These are phyloP conservation scores for Apodospora peruviana DNA, from an alignment of 495 filamentous ascomycete genomes.

Conservation along the genomic window DNA sequence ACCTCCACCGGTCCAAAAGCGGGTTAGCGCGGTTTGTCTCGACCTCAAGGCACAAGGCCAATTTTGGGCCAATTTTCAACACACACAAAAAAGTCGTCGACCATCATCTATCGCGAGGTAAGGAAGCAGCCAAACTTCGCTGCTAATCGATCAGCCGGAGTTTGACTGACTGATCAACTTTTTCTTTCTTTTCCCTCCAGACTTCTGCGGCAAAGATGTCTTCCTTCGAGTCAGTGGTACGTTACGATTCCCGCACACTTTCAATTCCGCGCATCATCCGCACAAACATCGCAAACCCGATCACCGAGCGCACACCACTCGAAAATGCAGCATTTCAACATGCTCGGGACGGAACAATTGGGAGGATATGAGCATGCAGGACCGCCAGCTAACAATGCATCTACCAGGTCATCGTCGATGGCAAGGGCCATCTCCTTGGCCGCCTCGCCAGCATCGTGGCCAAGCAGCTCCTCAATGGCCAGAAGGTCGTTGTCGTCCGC, in stretches of 20 bases:
- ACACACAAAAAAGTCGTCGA: conserved; percentile 33
- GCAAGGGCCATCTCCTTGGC: conserved; percentile 99
- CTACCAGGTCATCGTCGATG: conserved; percentile 89
- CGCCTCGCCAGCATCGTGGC: conserved; percentile 97
- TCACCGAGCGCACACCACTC: no score
- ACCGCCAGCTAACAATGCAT: conserved; percentile 17
- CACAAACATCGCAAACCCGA: neutral
- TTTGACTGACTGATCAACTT: conserved; percentile 29
- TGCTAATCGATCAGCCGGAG: conserved; percentile 30
- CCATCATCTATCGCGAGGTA: conserved; percentile 33
- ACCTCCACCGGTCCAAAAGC: conserved; percentile 25
- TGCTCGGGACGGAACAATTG: neutral
- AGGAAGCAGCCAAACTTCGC: conserved; percentile 29
- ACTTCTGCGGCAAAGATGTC: conserved; percentile 74
- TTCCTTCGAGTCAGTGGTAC: conserved; percentile 93
- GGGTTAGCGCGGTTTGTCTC: conserved; percentile 28
- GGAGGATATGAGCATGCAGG: neutral
- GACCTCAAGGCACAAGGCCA: conserved; percentile 27
- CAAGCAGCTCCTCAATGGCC: conserved; percentile 98
- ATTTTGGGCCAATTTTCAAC: conserved; percentile 33
- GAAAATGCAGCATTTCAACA: no score
- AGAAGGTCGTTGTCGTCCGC: conserved; percentile 98
- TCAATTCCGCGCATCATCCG: conserved; percentile 1
- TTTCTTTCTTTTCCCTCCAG: conserved; percentile 29
- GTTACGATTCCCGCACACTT: conserved; percentile 38